Evolutionary conservation across 805 yeast genomes (phyloP).

Genomic region (Maudiozyma barnettii): DNA sequence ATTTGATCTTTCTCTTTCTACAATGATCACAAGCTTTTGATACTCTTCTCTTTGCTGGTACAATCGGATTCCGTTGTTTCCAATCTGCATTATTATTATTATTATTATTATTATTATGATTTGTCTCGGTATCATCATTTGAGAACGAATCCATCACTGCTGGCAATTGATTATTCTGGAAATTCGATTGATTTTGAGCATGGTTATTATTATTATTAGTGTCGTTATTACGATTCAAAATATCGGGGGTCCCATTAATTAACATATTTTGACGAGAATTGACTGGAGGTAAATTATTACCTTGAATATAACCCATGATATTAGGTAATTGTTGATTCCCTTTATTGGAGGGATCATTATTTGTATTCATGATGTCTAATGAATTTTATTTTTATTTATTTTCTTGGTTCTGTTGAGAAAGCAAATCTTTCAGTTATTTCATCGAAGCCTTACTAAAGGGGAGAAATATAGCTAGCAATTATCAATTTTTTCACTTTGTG

Average conservation of each 20-base stretch:
- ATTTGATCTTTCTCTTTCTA: conserved; percentile 26
- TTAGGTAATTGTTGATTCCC: neutral
- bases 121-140: neutral
- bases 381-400: too few species aligned
- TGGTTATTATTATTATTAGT: too few species aligned
- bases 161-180: neutral
- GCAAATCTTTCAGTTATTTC: too few species aligned
- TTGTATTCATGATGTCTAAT: neutral
- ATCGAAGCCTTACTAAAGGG: too few species aligned
- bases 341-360: neutral
- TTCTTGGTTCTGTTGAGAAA: too few species aligned
- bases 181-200: neutral
- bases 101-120: neutral
- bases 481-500: too few species aligned
- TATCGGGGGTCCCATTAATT: neutral
- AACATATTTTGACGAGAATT: neutral
- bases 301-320: neutral
- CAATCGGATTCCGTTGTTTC: neutral
- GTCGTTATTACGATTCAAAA: too few species aligned
- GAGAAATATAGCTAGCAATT: too few species aligned
- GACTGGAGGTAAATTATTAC: neutral
- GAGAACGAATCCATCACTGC: neutral
- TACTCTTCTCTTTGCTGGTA: conserved; percentile 17
- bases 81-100: neutral
- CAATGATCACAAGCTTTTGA: conserved; percentile 28